Evolutionary conservation across 139 green algal species (phyloP), one percentile per base, ranked within the genome.

Genomic region (Micractinium conductrix): DNA sequence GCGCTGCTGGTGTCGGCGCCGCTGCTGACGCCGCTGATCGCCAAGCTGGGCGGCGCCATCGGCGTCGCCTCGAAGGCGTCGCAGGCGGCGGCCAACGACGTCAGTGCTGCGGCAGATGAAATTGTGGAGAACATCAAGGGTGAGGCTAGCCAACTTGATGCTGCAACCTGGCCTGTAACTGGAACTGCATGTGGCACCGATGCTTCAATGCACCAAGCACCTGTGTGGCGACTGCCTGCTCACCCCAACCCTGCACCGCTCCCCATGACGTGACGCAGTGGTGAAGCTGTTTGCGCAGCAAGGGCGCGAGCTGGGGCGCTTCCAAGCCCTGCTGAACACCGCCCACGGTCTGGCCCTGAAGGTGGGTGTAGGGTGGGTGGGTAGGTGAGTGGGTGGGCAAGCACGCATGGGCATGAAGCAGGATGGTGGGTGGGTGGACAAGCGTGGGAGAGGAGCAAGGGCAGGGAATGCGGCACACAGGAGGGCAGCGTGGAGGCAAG

Each of bases 61-160:
- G 48, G 74, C 7, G 28, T 17, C 14, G 74, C 58, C 42, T 82
- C 74, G 53, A 67, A 85, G 30, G 75, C 68, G 45, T 53, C 80
- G 3, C 71, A 87, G n/a, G 69, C 28, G 10, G 80, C 80, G 24
- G 42, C 86, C 30, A 44, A 76, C 30, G 60, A 80, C 0, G 75
- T 76, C 6, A 68, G 74, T 6, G 62, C 81, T 3, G 81, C 81
- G 2, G 86, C 86, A 24, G 63, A 75, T 55, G 86, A 89, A 42
- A 35, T 87, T 10, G 60, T 89, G 22, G 86, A 89, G 62, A 89
- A 89, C 84, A 82, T 84, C 37, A 50, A 38, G n/a, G n/a, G n/a
- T n/a, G n/a, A n/a, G n/a, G n/a, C n/a, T n/a, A n/a, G n/a, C n/a
- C n/a, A n/a, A n/a, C n/a, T n/a, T n/a, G n/a, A n/a, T n/a, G n/a